Evolutionary conservation across 305 asterid genomes (phyloP).

Genomic region (Solanum hybrid): DNA sequence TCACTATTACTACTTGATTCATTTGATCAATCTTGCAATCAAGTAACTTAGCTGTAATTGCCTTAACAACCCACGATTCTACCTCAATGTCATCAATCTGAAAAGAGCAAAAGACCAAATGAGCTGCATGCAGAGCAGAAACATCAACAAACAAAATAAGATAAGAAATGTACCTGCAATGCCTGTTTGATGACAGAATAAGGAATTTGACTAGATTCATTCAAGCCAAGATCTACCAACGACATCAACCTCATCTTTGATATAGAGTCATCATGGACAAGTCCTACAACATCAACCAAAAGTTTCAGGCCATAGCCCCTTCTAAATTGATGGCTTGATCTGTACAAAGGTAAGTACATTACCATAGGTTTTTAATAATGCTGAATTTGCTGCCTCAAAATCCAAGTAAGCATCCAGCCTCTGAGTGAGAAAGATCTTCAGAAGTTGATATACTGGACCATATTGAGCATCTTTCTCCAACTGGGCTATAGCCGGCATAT

Average conservation of each 20-base stretch:
- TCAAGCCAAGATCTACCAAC: constrained; percentile 57
- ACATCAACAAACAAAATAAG: not conserved
- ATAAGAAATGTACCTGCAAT: constrained; percentile 39
- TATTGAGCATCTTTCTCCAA: constrained; percentile 66
- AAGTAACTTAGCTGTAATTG: constrained; percentile 67
- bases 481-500: constrained; percentile 73
- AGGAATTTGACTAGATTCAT: constrained; percentile 64
- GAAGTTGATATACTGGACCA: constrained; percentile 59
- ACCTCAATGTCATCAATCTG: constrained; percentile 77
- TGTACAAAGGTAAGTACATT: not conserved
- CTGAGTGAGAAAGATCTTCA: constrained; percentile 67
- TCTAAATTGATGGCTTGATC: not conserved
- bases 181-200: constrained; percentile 63
- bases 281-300: constrained; percentile 41
- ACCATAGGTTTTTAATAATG: constrained; percentile 54
- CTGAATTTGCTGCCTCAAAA: constrained; percentile 56
- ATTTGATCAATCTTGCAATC: constrained; percentile 92
- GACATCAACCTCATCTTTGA: constrained; percentile 85
- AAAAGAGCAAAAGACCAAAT: not conserved
- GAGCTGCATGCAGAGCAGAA: not conserved
- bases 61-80: constrained; percentile 87
- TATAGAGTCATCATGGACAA: constrained; percentile 76
- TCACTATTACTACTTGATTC: constrained; percentile 67
- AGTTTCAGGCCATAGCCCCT: constrained; percentile 1
- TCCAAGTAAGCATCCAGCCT: constrained; percentile 74